Base-by-base conservation (phyloP, 768 basidiomycete genomes). In the Leucocoprinus leucothites region DNA sequence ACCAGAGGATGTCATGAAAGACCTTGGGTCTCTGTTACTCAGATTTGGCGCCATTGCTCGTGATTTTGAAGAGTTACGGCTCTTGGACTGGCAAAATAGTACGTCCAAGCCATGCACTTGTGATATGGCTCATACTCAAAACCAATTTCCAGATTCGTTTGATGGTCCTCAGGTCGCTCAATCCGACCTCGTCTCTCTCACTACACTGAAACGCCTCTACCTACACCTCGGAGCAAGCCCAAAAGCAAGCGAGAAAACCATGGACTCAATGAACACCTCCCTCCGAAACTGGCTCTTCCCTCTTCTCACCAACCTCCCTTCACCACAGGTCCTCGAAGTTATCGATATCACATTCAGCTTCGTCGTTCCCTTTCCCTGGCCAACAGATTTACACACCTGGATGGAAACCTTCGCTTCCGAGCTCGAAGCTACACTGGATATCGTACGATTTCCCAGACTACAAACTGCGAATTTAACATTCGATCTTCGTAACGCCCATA, bases 21-120 rank as follows among this genome's bases (percentile, higher is more conserved):
- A 86, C 74, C 43, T 81, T 75, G 44, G 81, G 74, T 3, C 80
- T 76, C 65, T 84, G 69, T 45, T 69, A 65, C 6, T 70, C 19
- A 25, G 28, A 8, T 19, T 55, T 34, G 53, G 53, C 6, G 18
- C 25, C 9, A n/a, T 48, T 35, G 28, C 34, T 34, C 18, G 4
- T 14, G 14, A 24, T 22, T 46, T 55, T 28, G 46, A 48, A 14
- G 53, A 55, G 26, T 34, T 55, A 19, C 46, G 28, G 13, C 22
- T 55, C 18, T 28, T 34, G 22, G 53, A 55, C 40, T 55, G 46
- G 53, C 53, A 48, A 9, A 48, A 41, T 5, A 42, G 53, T 55
- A 41, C 25, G 53, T 48, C 38, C 22, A 21, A 13, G 7, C 7
- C 25, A 41, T 2, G 16, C 34, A 18, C 18, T 43, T 18, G 31